Evolutionary conservation across 495 filamentous ascomycete species (phyloP).

Genomic region (Xylaria castorea): DNA sequence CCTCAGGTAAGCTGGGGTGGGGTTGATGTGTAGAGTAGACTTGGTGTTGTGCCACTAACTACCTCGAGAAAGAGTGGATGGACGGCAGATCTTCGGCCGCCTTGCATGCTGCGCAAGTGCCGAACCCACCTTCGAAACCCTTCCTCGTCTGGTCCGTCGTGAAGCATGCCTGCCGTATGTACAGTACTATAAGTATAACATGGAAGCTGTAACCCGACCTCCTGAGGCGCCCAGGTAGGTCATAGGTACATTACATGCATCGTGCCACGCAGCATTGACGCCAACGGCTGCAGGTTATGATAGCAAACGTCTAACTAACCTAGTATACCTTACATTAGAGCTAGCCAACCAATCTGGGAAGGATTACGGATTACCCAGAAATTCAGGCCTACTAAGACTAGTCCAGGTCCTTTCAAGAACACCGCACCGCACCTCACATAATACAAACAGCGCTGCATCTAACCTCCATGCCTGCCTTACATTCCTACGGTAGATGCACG

Average conservation of each 20-base stretch:
- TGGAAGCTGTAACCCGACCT: not conserved
- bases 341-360: not conserved
- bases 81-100: conserved; percentile 10
- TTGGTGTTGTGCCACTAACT: no score
- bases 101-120: not conserved
- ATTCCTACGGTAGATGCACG: conserved; percentile 6
- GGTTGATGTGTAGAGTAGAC: no score
- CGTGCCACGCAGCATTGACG: not conserved
- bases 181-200: not conserved
- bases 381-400: not conserved
- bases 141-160: not conserved
- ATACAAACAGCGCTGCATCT: conserved; percentile 4
- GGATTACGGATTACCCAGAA: not conserved
- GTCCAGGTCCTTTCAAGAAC: not conserved
- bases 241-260: not conserved
- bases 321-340: not conserved
- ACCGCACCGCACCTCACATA: not conserved
- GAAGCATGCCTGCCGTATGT: not conserved
- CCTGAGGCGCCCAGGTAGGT: not conserved
- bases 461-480: not conserved
- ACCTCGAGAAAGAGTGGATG: no score
- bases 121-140: not conserved
- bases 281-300: not conserved
- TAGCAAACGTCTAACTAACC: not conserved
- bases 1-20: no score